Percentiles rank a stretch among this genome's conserved stretches.
These are phyloP conservation scores for Monosporascus sp. DNA, from an alignment of 2,329 filamentous ascomycete genomes.

Conservation along the genomic window DNA sequence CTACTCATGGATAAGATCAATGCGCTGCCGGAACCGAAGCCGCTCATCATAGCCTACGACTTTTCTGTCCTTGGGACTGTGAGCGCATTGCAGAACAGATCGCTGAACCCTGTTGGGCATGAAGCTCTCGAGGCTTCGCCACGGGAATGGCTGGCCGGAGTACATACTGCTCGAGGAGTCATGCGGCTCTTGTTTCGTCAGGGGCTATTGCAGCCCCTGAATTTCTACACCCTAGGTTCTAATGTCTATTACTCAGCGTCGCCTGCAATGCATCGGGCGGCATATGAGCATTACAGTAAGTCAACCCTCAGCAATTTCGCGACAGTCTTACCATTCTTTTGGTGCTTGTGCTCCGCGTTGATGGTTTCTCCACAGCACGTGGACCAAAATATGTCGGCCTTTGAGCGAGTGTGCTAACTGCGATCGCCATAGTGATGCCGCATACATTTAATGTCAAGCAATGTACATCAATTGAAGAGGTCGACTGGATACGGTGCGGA, in stretches of 20 bases:
- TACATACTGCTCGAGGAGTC: slow-evolving; percentile 50
- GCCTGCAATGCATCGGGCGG: slow-evolving; percentile 66
- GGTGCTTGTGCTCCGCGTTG: too few species aligned
- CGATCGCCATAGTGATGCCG: slow-evolving; percentile 43
- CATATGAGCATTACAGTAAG: slow-evolving; percentile 51
- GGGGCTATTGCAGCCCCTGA: slow-evolving; percentile 58
- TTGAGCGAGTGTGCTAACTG: neutral
- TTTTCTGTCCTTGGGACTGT: slow-evolving; percentile 38
- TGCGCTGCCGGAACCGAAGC: slow-evolving; percentile 37
- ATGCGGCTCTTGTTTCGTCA: slow-evolving; percentile 55
- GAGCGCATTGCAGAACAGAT: slow-evolving; percentile 36
- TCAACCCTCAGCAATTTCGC: neutral
- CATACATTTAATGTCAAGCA: slow-evolving; percentile 58
- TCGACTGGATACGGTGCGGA: slow-evolving; percentile 53
- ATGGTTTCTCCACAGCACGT: too few species aligned
- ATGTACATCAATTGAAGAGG: slow-evolving; percentile 54
- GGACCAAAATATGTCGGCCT: too few species aligned
- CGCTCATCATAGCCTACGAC: slow-evolving; percentile 44
- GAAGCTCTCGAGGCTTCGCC: slow-evolving; percentile 33
- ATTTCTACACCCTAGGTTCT: slow-evolving; percentile 64
- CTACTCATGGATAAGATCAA: slow-evolving; percentile 44
- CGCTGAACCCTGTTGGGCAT: slow-evolving; percentile 50
- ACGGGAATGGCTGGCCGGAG: slow-evolving; percentile 38
- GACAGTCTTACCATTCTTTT: too few species aligned
- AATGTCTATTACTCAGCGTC: slow-evolving; percentile 66